Conservation (phyloP, 1,284 basidiomycete species). For the Peniophora sp. region DNA sequence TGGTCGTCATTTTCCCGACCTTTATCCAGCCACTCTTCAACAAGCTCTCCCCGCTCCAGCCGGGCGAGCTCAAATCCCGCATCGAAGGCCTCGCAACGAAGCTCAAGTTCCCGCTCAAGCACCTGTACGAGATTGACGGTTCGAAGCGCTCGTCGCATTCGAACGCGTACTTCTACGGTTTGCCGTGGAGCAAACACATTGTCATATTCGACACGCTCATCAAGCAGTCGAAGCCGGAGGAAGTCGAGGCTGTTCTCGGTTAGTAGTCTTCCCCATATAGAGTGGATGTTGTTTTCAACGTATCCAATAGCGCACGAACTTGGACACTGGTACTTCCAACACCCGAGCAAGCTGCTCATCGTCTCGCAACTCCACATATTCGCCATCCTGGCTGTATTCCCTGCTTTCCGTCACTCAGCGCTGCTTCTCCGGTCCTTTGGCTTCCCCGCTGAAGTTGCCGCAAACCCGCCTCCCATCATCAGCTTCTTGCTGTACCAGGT, state of each 20-base stretch:
- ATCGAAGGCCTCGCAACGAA: conserved; percentile 71
- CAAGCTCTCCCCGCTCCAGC: conserved; percentile 82
- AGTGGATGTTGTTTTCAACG: conserved; percentile 10
- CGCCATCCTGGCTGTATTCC: conserved; percentile 82
- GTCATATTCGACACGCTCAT: conserved; percentile 97
- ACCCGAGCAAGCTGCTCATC: conserved; percentile 83
- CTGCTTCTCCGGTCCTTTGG: conserved; percentile 83
- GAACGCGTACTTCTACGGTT: conserved; percentile 93
- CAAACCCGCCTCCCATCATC: conserved; percentile 75
- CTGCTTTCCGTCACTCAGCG: conserved; percentile 84
- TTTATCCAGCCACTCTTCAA: conserved; percentile 97
- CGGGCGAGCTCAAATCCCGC: conserved; percentile 66
- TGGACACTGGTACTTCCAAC: conserved; percentile 89
- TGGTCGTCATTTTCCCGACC: conserved; percentile 83
- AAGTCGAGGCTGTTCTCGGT: conserved; percentile 83
- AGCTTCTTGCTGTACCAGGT: conserved; percentile 86
- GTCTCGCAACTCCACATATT: conserved; percentile 86
- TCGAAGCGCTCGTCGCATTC: conserved; percentile 92
- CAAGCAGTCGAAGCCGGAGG: conserved; percentile 79
- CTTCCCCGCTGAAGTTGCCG: conserved; percentile 64
- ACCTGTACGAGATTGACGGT: conserved; percentile 96
- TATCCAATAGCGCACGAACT: conserved; percentile 73
- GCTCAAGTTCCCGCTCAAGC: conserved; percentile 90
- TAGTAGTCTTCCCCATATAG: conserved; percentile 5
- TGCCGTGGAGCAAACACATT: conserved; percentile 94